Conservation (phyloP, 768 basidiomycete genomes). For the Tulasnella sp. region DNA sequence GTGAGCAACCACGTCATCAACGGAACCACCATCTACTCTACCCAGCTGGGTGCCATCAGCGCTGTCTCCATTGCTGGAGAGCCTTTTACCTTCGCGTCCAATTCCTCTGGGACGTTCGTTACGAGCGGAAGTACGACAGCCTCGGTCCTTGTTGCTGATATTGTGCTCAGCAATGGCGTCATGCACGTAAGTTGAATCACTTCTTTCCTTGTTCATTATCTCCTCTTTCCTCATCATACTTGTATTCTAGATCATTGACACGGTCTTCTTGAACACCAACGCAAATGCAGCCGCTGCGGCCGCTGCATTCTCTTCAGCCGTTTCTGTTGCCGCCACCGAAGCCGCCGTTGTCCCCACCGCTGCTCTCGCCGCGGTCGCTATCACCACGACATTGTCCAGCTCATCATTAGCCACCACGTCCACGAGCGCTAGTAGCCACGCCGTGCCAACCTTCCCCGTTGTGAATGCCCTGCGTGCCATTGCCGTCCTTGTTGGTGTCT, state of each 20-base stretch:
- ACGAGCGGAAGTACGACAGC: slow-evolving; percentile 37
- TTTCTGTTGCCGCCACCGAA: slow-evolving; percentile 27
- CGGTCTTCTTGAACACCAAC: slow-evolving; percentile 39
- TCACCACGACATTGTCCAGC: neutral
- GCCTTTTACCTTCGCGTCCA: slow-evolving; percentile 38
- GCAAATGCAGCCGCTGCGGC: slow-evolving; percentile 37
- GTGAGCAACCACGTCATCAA: slow-evolving; percentile 62
- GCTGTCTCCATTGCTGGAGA: slow-evolving; percentile 47
- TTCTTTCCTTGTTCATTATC: neutral
- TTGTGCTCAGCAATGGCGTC: slow-evolving; percentile 56
- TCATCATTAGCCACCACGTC: neutral
- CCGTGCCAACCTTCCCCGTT: neutral
- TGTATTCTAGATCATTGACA: slow-evolving; percentile 32
- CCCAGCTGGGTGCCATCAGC: slow-evolving; percentile 29
- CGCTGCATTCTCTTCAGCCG: slow-evolving; percentile 29
- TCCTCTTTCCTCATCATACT: neutral
- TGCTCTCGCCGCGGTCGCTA: neutral
- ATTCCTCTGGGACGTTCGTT: slow-evolving; percentile 49
- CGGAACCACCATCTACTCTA: slow-evolving; percentile 55
- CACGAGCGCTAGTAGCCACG: neutral
- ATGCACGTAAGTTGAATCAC: slow-evolving; percentile 32
- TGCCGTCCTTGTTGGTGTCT: neutral
- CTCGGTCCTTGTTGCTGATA: slow-evolving; percentile 45
- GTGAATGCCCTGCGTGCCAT: neutral
- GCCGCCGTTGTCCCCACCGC: slow-evolving; percentile 21